Percentiles rank a stretch among this genome's conserved stretches.
These are phyloP conservation scores for Botrytis porri DNA, from an alignment of 2,329 filamentous ascomycete species.

Conservation along the genomic window DNA sequence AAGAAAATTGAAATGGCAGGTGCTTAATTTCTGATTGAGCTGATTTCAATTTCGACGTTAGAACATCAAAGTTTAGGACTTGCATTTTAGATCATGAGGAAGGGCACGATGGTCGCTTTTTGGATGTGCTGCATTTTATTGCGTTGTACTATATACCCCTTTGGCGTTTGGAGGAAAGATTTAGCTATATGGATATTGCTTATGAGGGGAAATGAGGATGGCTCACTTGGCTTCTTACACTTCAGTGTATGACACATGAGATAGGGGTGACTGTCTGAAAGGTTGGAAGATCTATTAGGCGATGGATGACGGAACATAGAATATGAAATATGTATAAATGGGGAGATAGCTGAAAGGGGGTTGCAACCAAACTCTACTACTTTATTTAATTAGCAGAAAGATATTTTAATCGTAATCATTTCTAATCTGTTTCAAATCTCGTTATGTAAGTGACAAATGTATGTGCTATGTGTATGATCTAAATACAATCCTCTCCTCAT, in stretches of 20 bases:
- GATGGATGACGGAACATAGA: background rate
- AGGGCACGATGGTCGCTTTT: background rate
- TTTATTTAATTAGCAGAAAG: background rate
- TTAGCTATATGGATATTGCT: background rate
- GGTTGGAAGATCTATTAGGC: background rate
- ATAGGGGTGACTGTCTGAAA: background rate
- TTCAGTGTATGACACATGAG: background rate
- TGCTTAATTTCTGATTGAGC: constrained; percentile 23
- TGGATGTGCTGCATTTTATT: background rate
- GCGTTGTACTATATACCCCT: constrained; percentile 1
- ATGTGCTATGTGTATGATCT: too few relatives aligned
- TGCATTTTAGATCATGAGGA: background rate
- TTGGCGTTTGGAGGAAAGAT: background rate
- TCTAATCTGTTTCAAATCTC: background rate
- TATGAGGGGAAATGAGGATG: background rate
- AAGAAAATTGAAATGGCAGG: constrained; percentile 37
- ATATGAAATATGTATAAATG: background rate
- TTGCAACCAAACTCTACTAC: background rate
- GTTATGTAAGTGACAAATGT: too few relatives aligned
- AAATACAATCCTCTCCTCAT: background rate
- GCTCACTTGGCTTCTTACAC: background rate
- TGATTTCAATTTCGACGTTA: background rate
- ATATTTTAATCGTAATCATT: background rate
- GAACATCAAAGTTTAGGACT: background rate
- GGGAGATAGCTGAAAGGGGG: background rate